Conservation (phyloP, 768 basidiomycete genomes). For the Guyanaporus albipodus region DNA sequence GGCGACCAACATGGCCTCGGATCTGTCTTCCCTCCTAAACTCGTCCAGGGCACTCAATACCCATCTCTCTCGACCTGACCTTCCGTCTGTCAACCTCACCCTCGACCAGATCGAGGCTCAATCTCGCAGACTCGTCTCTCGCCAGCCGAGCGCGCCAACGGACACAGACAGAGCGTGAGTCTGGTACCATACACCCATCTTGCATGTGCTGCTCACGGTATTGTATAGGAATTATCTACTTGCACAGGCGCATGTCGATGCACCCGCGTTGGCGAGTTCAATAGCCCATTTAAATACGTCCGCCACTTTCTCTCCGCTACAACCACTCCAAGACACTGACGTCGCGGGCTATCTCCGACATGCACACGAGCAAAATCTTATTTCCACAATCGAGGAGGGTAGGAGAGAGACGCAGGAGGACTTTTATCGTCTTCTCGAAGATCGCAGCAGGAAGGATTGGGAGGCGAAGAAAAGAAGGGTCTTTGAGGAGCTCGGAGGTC, state of each 20-base stretch:
- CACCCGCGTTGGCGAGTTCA: constrained; percentile 76
- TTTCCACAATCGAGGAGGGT: constrained; percentile 90
- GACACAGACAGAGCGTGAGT: constrained; percentile 75
- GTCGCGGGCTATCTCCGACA: constrained; percentile 93
- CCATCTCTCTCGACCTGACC: constrained; percentile 72
- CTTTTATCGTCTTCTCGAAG: constrained; percentile 78
- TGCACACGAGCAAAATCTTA: constrained; percentile 91
- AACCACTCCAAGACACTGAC: constrained; percentile 91
- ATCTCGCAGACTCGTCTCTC: constrained; percentile 76
- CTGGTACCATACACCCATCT: constrained; percentile 2
- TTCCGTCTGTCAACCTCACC: constrained; percentile 85
- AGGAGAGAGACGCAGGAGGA: constrained; percentile 79
- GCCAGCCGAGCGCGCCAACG: constrained; percentile 57
- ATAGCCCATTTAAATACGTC: constrained; percentile 81
- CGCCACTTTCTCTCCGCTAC: constrained; percentile 83
- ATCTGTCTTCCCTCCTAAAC: constrained; percentile 67
- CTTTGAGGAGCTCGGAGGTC: constrained; percentile 84
- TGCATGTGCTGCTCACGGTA: constrained; percentile 7
- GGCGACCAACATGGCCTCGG: constrained; percentile 21
- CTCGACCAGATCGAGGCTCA: constrained; percentile 95
- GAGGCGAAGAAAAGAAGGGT: constrained; percentile 86
- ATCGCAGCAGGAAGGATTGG: constrained; percentile 76
- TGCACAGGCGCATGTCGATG: constrained; percentile 91
- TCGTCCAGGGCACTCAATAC: constrained; percentile 72
- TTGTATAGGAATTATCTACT: constrained; percentile 76